These are phyloP conservation scores for Ustilago tritici DNA, from an alignment of 1,284 basidiomycete genomes.

Conservation along the genomic window DNA sequence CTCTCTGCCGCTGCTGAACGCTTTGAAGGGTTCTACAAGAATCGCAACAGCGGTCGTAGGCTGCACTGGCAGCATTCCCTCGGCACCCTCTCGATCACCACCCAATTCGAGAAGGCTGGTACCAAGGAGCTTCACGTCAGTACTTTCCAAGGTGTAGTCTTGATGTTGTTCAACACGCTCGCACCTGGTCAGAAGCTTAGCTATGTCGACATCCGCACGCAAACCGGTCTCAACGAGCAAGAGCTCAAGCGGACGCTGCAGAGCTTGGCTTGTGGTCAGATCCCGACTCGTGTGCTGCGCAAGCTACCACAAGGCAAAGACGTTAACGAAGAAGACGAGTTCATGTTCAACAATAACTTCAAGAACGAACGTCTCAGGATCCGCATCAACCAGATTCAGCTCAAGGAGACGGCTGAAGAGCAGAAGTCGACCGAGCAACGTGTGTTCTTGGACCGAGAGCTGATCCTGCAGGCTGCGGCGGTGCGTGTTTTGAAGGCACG, in stretches of 20 bases:
- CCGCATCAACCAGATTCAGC: constrained; percentile 96
- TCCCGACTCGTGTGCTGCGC: constrained; percentile 79
- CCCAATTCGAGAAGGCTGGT: constrained; percentile 72
- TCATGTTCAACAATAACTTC: constrained; percentile 86
- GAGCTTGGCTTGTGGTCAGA: constrained; percentile 89
- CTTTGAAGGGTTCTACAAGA: constrained; percentile 63
- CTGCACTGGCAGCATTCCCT: constrained; percentile 68
- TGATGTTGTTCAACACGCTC: constrained; percentile 86
- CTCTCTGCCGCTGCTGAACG: constrained; percentile 40
- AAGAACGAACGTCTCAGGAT: constrained; percentile 83
- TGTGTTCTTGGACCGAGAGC: constrained; percentile 87
- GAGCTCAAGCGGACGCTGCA: constrained; percentile 88
- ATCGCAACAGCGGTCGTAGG: constrained; percentile 61
- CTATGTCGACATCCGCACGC: constrained; percentile 78
- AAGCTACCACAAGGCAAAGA: constrained; percentile 85
- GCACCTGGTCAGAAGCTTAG: constrained; percentile 72
- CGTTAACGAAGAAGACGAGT: constrained; percentile 81
- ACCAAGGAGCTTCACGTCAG: constrained; percentile 90
- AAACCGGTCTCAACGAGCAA: constrained; percentile 75
- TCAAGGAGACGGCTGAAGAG: constrained; percentile 90
- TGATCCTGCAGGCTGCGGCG: constrained; percentile 90
- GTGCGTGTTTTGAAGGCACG: constrained; percentile 68
- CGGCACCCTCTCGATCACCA: constrained; percentile 58
- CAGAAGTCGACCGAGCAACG: constrained; percentile 82
- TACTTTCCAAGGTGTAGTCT: constrained; percentile 85